phyloP scores from a whole-genome alignment of 108 stramenopile species.

The Skeletonema marinoi region DNA sequence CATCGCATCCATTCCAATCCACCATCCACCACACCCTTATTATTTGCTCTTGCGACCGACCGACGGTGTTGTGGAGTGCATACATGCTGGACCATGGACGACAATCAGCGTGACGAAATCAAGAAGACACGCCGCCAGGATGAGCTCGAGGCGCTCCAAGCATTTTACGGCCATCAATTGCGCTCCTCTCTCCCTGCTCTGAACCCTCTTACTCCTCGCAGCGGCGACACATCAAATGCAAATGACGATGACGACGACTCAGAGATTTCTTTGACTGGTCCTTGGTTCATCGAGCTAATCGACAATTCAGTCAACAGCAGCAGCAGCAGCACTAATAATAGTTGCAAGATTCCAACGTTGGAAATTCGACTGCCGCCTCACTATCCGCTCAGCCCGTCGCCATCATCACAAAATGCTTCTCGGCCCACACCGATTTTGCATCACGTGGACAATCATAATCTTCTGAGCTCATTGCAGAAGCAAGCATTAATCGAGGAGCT shows the following conservation, averaged over 20 bases:
- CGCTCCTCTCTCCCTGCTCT: background rate
- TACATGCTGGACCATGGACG: no score
- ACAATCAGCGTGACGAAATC: slow-evolving; percentile 2
- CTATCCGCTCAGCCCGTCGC: slow-evolving; percentile 8
- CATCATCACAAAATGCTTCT: background rate
- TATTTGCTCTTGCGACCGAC: no score
- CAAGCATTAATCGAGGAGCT: slow-evolving; percentile 5
- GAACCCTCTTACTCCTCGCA: no score
- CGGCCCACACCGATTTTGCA: slow-evolving; percentile 14
- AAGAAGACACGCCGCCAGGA: slow-evolving; percentile 24
- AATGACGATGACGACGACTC: background rate
- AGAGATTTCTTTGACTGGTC: slow-evolving; percentile 8
- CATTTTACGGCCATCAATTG: slow-evolving; percentile 52
- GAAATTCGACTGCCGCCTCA: slow-evolving; percentile 14
- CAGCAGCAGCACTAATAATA: background rate
- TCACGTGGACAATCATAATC: slow-evolving; percentile 6
- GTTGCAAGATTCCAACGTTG: slow-evolving; percentile 2
- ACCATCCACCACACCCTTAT: no score
- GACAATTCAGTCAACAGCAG: background rate
- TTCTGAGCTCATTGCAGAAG: background rate
- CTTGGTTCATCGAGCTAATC: slow-evolving; percentile 23
- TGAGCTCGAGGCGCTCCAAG: slow-evolving; percentile 46
- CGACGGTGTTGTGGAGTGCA: no score
- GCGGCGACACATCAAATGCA: no score
- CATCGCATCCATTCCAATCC: no score